Evolutionary conservation across 1,139 yeast genomes (phyloP), one percentile per base, ranked within the genome.

Genomic region (Taphrina flavorubra): DNA sequence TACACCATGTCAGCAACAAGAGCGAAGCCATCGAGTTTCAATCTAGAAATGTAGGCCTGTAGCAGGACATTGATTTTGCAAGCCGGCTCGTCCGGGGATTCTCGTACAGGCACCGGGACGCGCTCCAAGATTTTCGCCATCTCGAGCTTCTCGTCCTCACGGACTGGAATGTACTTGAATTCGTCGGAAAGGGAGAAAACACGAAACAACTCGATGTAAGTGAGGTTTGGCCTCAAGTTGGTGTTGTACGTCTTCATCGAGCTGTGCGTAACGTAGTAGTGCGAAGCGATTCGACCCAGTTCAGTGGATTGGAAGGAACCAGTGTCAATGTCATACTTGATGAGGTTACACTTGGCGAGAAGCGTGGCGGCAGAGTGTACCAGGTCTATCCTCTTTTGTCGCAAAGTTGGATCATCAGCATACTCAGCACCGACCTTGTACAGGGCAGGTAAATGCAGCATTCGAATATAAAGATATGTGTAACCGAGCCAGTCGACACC

Each of bases 1-100:
- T 90, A 94, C 3, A 90, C 84, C 97, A 92, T 92, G 79, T 95
- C 99, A 0, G 97, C 87, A 83, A 89, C 86, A 70, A 95, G 79
- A 0, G 98, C 97, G 80, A 90, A 90, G 0, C 98, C 99, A 1
- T 89, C 96, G 16, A 95, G 80, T 11, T 82, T 80, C 51, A 92
- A 79, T 46, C 88, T 79, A 0, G 97, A 90, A 18, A 95, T 88
- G 74, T 90, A 92, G 0, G 97, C 85, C 76, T 95, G 99, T 13
- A 94, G 79, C 51, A 95, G 78, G 6, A 91, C 86, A 73, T 88
- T 91, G 42, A 90, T 85, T 76, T 95, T 95, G 0, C 97, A 90
- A 31, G 86, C 77, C 0, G 95, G 88, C 70, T 90, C 95, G 60
- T 83, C 86, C 0, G 87, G 81, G 5, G 82, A 79, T 73, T 91